Evolutionary conservation across 441 rosid species (phyloP).

Genomic region (Sinapis alba): DNA sequence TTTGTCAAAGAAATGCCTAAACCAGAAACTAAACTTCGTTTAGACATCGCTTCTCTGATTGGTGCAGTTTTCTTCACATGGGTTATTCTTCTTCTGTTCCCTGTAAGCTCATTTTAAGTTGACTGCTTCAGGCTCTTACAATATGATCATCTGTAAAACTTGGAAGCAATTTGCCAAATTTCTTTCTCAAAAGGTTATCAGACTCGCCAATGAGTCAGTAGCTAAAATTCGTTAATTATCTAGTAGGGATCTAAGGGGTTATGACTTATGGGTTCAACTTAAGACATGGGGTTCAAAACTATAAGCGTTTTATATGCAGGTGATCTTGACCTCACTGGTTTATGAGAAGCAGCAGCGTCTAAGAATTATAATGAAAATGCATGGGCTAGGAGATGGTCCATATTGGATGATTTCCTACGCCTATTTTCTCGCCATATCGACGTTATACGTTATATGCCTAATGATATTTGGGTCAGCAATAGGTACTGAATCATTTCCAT

Average conservation of each 20-base stretch:
- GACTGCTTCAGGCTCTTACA: not conserved
- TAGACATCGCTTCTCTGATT: slow-evolving; percentile 74
- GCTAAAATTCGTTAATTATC: not conserved
- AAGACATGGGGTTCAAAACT: not conserved
- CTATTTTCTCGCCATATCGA: slow-evolving; percentile 71
- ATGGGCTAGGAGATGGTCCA: slow-evolving; percentile 93
- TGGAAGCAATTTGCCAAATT: not conserved
- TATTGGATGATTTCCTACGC: slow-evolving; percentile 85
- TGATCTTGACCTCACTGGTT: slow-evolving; percentile 64
- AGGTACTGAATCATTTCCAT: slow-evolving; percentile 8
- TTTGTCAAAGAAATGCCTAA: slow-evolving; percentile 90
- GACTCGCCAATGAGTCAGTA: not conserved
- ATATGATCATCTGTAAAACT: not conserved
- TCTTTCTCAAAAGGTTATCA: not conserved
- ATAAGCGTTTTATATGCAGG: slow-evolving; percentile 46
- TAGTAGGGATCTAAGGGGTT: not conserved
- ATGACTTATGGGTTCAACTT: not conserved
- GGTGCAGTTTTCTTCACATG: slow-evolving; percentile 90
- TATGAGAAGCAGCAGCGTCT: slow-evolving; percentile 81
- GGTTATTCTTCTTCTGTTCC: slow-evolving; percentile 81
- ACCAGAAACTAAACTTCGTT: slow-evolving; percentile 42
- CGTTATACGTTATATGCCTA: slow-evolving; percentile 63
- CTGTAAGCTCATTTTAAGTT: slow-evolving; percentile 59
- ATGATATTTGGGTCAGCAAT: slow-evolving; percentile 73
- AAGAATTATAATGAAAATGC: slow-evolving; percentile 97